Base-by-base conservation (phyloP, 2,329 filamentous ascomycete species). In the Annulohypoxylon truncatum region DNA sequence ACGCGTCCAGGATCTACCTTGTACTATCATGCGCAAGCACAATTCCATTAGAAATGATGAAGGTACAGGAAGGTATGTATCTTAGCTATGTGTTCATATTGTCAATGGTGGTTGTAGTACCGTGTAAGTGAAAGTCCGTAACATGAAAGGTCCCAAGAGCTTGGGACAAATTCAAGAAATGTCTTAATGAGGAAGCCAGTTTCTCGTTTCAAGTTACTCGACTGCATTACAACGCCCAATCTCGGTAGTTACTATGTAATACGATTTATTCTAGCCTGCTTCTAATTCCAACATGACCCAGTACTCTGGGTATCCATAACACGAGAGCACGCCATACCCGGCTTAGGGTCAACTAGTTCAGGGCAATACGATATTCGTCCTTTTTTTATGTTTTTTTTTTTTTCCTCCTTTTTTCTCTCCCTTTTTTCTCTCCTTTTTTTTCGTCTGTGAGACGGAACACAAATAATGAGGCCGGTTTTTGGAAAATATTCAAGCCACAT, bases 61-160 rank as follows among this genome's bases (percentile, higher is more conserved):
- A 61, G 29, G 12, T 15, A n/a, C 10, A 22, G n/a, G 20, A 47
- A 24, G 20, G 18, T 10, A 61, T 18, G 24, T 28, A 42, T 42
- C 38, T 42, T 18, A 4, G 35, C 35, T 10, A 44, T 44, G 20
- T 24, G 20, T 44, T 5, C 9, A 22, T 24, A 2, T 13, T 13
- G 18, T 42, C n/a, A 5, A 7, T 42, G 20, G 15, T 9, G n/a
- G 5, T 18, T 20, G 26, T 42, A n/a, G 53, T n/a, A n/a, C n/a
- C n/a, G n/a, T n/a, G n/a, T 54, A 22, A 42, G 31, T 26, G 24
- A 52, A 22, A 44, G 12, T 15, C 4, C 8, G 24, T 22, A 40
- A n/a, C n/a, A n/a, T n/a, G n/a, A n/a, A 54, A 46, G n/a, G 54
- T 64, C 52, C 66, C 66, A 68, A 68, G 62, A 56, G 59, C 51